A percentile compares a stretch with the other conserved stretches of the same genome.
These are phyloP conservation scores for Curvularia verruculosa DNA, from an alignment of 2,329 filamentous ascomycete species.

Conservation along the genomic window DNA sequence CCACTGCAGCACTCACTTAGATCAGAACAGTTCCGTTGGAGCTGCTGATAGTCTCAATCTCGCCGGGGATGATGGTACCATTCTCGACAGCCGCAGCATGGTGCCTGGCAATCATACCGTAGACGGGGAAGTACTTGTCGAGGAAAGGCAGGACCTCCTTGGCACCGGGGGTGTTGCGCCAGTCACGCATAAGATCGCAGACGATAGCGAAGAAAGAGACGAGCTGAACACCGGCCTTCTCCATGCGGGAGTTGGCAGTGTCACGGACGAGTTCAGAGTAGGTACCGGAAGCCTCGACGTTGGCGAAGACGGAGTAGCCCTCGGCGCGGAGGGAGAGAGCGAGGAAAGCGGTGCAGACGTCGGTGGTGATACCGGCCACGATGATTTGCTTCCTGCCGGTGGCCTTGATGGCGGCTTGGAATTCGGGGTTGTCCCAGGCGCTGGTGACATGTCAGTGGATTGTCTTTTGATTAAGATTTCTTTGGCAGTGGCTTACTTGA, in stretches of 20 bases:
- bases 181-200: conserved; percentile 74
- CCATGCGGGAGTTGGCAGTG: conserved; percentile 71
- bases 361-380: conserved; percentile 73
- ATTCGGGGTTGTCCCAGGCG: conserved; percentile 76
- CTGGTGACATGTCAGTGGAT: conserved; percentile 21
- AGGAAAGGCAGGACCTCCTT: conserved; percentile 67
- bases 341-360: conserved; percentile 77
- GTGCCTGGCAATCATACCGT: conserved; percentile 66
- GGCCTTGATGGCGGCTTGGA: conserved; percentile 68
- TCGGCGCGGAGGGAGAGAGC: conserved; percentile 73
- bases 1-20: neutral
- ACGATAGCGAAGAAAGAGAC: conserved; percentile 68
- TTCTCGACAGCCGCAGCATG: conserved; percentile 67
- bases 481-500: conserved; percentile 55
- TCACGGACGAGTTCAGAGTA: conserved; percentile 66
- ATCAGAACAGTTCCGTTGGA: conserved; percentile 25
- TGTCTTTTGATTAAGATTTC: neutral
- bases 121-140: conserved; percentile 68
- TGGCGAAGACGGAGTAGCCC: conserved; percentile 76
- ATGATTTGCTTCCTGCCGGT: conserved; percentile 73
- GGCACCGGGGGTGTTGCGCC: conserved; percentile 62
- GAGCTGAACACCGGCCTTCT: conserved; percentile 68
- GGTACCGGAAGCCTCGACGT: conserved; percentile 73
- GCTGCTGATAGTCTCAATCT: conserved; percentile 49
- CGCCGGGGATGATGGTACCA: conserved; percentile 64